phyloP scores from a whole-genome alignment of 371 early-diverging fungal species.

The Syncephalis plumigaleata region DNA sequence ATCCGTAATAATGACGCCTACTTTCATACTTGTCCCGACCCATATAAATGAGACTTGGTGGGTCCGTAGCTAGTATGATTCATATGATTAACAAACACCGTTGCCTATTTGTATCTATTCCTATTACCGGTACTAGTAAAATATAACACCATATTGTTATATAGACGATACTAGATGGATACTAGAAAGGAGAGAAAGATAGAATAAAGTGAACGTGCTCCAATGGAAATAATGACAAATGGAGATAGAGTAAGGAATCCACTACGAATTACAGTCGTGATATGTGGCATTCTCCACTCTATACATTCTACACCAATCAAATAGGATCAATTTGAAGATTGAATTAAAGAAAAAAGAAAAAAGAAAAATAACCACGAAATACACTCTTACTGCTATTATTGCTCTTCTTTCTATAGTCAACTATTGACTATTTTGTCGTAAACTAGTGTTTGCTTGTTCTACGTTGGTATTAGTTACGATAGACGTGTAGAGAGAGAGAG shows the following conservation, averaged over 20 bases:
- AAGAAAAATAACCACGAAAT: not conserved
- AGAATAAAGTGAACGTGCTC: not conserved
- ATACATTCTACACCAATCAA: no score
- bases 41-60: constrained; percentile 81
- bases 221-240: no score
- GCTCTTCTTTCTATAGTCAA: no score
- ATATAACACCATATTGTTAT: constrained; percentile 2
- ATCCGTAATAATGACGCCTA: constrained; percentile 12
- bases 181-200: not conserved
- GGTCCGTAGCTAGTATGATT: constrained; percentile 11
- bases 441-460: no score
- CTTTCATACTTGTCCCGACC: constrained; percentile 95
- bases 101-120: not conserved
- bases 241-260: no score
- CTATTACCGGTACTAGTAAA: constrained; percentile 2
- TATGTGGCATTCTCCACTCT: no score
- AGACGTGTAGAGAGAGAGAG: no score
- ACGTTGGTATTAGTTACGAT: no score
- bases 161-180: not conserved
- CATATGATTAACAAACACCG: not conserved
- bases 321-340: no score
- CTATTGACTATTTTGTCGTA: no score
- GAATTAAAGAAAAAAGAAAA: not conserved
- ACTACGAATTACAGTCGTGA: no score
- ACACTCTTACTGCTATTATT: not conserved